Percentiles rank a stretch among this genome's conserved stretches.
phyloP scores from a whole-genome alignment of 768 basidiomycete genomes.

The Hortiboletus flavorubellus region DNA sequence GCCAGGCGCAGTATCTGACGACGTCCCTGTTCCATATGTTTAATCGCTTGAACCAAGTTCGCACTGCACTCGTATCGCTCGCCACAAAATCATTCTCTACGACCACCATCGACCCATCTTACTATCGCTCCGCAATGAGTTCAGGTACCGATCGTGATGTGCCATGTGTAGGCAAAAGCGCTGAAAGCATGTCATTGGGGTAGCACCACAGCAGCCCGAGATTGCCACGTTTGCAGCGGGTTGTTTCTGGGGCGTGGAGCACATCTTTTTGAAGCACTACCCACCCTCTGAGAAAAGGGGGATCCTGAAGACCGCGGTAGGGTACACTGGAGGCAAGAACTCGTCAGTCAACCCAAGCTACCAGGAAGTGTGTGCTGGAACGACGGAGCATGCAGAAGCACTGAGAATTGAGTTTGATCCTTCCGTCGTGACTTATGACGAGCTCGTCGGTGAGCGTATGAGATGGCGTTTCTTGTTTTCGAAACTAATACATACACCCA shows the following conservation, averaged over 20 bases:
- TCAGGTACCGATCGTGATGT: conserved; percentile 13
- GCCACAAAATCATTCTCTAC: conserved; percentile 14
- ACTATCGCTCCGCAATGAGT: conserved; percentile 41
- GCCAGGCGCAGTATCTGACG: not conserved
- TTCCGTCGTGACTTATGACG: conserved; percentile 67
- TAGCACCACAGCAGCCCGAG: conserved; percentile 43
- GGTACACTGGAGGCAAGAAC: conserved; percentile 72
- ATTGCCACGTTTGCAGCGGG: conserved; percentile 51
- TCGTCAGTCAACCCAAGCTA: conserved; percentile 61
- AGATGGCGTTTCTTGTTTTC: not conserved
- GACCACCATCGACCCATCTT: conserved; percentile 34
- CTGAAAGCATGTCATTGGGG: conserved; percentile 20
- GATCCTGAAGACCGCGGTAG: conserved; percentile 70
- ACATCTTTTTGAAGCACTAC: conserved; percentile 79
- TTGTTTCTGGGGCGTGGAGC: conserved; percentile 87
- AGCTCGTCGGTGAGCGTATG: conserved; percentile 74
- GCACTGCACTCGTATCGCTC: conserved; percentile 22
- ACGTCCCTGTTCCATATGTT: conserved; percentile 20
- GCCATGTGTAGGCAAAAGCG: not conserved
- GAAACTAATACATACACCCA: conserved; percentile 30
- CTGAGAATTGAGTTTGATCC: conserved; percentile 86
- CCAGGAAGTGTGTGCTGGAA: conserved; percentile 70
- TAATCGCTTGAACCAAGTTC: conserved; percentile 21
- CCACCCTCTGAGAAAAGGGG: conserved; percentile 69
- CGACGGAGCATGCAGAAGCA: conserved; percentile 88